Evolutionary conservation across 2,329 filamentous ascomycete genomes (phyloP).

Genomic region (Calonectria crousiana): DNA sequence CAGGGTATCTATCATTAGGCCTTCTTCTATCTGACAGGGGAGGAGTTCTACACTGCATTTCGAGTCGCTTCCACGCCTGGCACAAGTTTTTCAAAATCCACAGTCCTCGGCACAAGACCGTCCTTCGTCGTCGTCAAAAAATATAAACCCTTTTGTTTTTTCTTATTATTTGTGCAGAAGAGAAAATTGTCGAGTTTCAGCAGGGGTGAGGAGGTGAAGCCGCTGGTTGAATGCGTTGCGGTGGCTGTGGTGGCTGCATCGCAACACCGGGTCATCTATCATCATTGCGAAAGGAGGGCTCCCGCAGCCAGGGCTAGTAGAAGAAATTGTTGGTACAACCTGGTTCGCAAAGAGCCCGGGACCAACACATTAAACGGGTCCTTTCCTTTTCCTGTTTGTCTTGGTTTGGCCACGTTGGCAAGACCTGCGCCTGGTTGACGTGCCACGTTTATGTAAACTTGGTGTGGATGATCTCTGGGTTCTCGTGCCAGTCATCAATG

Average conservation of each 20-base stretch:
- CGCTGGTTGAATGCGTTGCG: conserved; percentile 7
- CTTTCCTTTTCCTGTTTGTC: conserved; percentile 25
- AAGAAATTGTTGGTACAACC: conserved; percentile 24
- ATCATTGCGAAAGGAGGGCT: conserved; percentile 22
- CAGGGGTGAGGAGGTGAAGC: background rate
- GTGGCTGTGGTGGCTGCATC: conserved; percentile 11
- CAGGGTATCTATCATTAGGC: conserved; percentile 30
- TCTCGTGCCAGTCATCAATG: conserved; percentile 99
- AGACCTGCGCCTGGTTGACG: conserved; percentile 21
- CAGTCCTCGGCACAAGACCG: conserved; percentile 12
- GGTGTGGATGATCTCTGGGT: conserved; percentile 98
- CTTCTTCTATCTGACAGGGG: conserved; percentile 29
- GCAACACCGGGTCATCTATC: conserved; percentile 26
- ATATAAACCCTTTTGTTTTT: conserved; percentile 10
- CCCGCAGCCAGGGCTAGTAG: conserved; percentile 22
- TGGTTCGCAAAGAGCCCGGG: conserved; percentile 25
- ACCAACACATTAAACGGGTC: conserved; percentile 15
- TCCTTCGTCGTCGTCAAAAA: conserved; percentile 18
- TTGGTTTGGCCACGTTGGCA: conserved; percentile 25
- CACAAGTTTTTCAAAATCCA: conserved; percentile 21
- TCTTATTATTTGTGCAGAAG: conserved; percentile 19
- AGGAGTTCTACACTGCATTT: conserved; percentile 23
- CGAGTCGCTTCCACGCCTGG: conserved; percentile 20
- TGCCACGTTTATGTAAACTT: conserved; percentile 81
- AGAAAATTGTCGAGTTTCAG: conserved; percentile 8